Conservation (phyloP, 805 yeast genomes). For the Wickerhamiella azyma region DNA sequence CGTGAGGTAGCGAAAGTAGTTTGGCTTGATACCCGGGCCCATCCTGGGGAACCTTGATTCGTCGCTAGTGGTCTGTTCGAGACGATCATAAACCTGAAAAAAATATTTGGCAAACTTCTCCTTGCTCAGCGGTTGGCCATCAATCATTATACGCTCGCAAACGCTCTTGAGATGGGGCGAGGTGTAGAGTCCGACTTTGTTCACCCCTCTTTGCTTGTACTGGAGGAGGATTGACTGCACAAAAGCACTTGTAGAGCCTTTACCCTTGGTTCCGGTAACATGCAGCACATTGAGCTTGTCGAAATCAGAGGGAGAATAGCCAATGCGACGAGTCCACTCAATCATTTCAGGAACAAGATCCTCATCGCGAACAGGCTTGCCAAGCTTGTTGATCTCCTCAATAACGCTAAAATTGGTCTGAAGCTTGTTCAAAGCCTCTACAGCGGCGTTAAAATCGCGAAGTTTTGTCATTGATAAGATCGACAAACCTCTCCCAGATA, state of each 20-base stretch:
- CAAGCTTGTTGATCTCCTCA: slow-evolving; percentile 65
- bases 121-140: slow-evolving; percentile 76
- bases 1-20: slow-evolving; percentile 84
- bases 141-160: slow-evolving; percentile 76
- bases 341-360: slow-evolving; percentile 73
- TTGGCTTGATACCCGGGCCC: slow-evolving; percentile 64
- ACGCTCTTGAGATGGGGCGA: slow-evolving; percentile 93
- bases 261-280: slow-evolving; percentile 96
- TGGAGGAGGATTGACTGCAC: slow-evolving; percentile 65
- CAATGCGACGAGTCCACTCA: slow-evolving; percentile 63
- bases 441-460: slow-evolving; percentile 48
- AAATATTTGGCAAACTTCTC: slow-evolving; percentile 74
- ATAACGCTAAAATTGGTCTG: slow-evolving; percentile 87
- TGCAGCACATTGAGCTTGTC: slow-evolving; percentile 70
- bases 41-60: slow-evolving; percentile 54
- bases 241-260: slow-evolving; percentile 96
- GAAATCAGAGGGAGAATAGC: slow-evolving; percentile 52
- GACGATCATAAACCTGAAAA: slow-evolving; percentile 83
- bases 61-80: slow-evolving; percentile 47
- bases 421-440: slow-evolving; percentile 65
- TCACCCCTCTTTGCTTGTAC: slow-evolving; percentile 33
- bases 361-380: slow-evolving; percentile 41
- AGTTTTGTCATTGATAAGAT: slow-evolving; percentile 1
- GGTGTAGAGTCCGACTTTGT: slow-evolving; percentile 81
- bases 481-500: no score